Conservation (phyloP, 148 eudicot genomes). For the Cornus florida region DNA sequence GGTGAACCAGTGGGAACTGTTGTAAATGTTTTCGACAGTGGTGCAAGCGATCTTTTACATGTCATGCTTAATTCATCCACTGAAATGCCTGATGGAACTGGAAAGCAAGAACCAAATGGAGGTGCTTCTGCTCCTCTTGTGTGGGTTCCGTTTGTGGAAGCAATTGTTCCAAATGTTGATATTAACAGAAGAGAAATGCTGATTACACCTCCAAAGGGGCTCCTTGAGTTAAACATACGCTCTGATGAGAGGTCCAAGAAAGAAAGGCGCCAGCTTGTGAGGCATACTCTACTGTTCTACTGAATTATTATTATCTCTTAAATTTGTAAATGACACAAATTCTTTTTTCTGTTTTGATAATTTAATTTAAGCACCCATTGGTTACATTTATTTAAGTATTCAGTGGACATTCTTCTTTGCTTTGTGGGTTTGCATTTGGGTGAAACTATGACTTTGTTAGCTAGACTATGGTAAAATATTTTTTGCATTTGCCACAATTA, state of each 20-base stretch:
- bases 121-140: constrained; percentile 59
- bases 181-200: constrained; percentile 72
- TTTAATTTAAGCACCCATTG: not conserved
- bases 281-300: constrained; percentile 25
- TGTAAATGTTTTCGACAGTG: constrained; percentile 65
- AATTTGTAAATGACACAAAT: not conserved
- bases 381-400: not conserved
- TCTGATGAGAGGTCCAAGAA: constrained; percentile 81
- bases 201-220: constrained; percentile 96
- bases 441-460: not conserved
- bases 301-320: not conserved
- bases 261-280: constrained; percentile 86
- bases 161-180: constrained; percentile 90
- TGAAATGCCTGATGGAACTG: constrained; percentile 33
- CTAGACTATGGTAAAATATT: not conserved
- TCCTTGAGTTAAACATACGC: constrained; percentile 76
- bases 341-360: not conserved
- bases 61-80: constrained; percentile 61
- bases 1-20: constrained; percentile 87
- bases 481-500: not conserved
- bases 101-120: constrained; percentile 30
- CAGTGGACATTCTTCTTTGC: not conserved
- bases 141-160: constrained; percentile 96
- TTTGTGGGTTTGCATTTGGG: not conserved
- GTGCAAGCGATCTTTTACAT: constrained; percentile 82